Evolutionary conservation across 1,284 basidiomycete genomes (phyloP).

Genomic region (Somion occarium): DNA sequence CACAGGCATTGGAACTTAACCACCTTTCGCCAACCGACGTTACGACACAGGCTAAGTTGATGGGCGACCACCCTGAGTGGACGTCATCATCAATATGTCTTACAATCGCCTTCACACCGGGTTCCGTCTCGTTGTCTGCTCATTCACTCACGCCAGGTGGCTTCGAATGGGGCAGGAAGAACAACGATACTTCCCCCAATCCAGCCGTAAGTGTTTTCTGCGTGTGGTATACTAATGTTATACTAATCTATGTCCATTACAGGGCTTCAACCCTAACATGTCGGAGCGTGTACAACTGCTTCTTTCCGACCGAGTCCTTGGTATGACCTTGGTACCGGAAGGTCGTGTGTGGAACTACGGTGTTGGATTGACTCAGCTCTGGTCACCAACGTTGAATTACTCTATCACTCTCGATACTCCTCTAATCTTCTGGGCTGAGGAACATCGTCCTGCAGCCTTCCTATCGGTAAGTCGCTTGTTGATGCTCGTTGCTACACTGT

Average conservation of each 20-base stretch:
- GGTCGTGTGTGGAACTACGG: constrained; percentile 94
- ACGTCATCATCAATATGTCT: constrained; percentile 93
- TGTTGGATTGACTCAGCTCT: constrained; percentile 87
- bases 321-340: constrained; percentile 88
- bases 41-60: constrained; percentile 93
- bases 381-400: constrained; percentile 83
- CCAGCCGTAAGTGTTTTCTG: constrained; percentile 48
- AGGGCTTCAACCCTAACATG: constrained; percentile 97
- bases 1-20: constrained; percentile 88
- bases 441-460: constrained; percentile 90
- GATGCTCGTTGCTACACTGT: too few species aligned
- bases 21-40: constrained; percentile 93
- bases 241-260: constrained; percentile 15
- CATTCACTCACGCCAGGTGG: constrained; percentile 88
- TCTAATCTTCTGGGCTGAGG: constrained; percentile 92
- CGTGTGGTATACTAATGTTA: constrained; percentile 1
- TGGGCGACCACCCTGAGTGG: constrained; percentile 95
- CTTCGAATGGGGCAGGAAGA: constrained; percentile 99
- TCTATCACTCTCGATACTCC: constrained; percentile 89
- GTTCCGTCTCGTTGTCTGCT: constrained; percentile 92
- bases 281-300: constrained; percentile 94
- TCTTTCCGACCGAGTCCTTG: constrained; percentile 89
- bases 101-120: constrained; percentile 95
- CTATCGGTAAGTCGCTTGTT: constrained; percentile 59
- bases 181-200: constrained; percentile 80